These are phyloP conservation scores for Lentinula sp. DNA, from an alignment of 768 basidiomycete genomes.

Conservation along the genomic window DNA sequence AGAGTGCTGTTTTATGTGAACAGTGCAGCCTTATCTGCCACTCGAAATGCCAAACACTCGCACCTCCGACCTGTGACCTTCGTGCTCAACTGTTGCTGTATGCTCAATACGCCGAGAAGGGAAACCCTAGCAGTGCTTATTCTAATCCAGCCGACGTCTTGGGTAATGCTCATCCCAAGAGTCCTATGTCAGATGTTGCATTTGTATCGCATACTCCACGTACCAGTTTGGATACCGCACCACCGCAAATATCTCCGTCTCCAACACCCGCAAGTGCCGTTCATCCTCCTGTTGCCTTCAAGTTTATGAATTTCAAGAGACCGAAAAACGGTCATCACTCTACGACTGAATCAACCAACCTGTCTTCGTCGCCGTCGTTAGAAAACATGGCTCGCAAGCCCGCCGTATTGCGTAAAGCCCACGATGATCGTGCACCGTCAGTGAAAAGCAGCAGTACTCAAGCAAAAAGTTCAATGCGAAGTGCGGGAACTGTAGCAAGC, in stretches of 20 bases:
- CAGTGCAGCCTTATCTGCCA: constrained; percentile 89
- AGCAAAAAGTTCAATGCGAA: constrained; percentile 51
- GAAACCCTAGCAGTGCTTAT: constrained; percentile 46
- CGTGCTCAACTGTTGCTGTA: constrained; percentile 75
- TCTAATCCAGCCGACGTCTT: constrained; percentile 46
- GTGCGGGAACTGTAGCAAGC: constrained; percentile 41
- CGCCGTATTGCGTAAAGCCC: constrained; percentile 25
- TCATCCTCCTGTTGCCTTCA: constrained; percentile 56
- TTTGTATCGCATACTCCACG: constrained; percentile 41
- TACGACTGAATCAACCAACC: constrained; percentile 20
- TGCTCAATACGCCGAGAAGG: constrained; percentile 71
- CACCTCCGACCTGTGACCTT: constrained; percentile 77
- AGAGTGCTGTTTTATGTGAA: constrained; percentile 81
- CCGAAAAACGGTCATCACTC: constrained; percentile 42
- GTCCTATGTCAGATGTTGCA: constrained; percentile 52
- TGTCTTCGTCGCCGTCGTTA: constrained; percentile 21
- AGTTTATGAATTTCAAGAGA: constrained; percentile 59
- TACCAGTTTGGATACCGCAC: constrained; percentile 40
- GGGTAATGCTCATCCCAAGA: constrained; percentile 30
- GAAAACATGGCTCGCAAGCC: constrained; percentile 18
- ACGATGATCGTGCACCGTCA: constrained; percentile 48
- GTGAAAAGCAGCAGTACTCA: constrained; percentile 54
- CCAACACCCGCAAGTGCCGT: constrained; percentile 16
- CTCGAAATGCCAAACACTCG: constrained; percentile 63
- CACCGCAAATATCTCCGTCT: constrained; percentile 24